phyloP scores from a whole-genome alignment of 202 grass and related monocot genomes.

The Setaria italica region DNA sequence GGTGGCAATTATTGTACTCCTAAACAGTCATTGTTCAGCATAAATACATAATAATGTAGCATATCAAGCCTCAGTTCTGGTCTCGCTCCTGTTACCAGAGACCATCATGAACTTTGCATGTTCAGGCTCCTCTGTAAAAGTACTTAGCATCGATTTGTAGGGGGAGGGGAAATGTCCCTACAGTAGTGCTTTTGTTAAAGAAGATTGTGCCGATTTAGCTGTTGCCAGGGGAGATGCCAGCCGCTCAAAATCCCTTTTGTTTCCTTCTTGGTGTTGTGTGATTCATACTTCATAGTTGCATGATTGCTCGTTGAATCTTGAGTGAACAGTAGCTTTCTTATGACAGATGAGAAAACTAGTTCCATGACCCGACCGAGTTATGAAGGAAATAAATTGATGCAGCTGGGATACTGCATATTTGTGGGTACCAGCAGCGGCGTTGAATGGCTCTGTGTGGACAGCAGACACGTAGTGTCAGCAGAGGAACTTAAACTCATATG shows the following conservation, averaged over 20 bases:
- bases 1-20: neutral
- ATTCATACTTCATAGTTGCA: neutral
- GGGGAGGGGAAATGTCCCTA: neutral
- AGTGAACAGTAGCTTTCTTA: conserved; percentile 28
- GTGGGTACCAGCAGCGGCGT: conserved; percentile 27
- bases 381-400: conserved; percentile 23
- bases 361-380: neutral
- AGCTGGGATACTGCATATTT: conserved; percentile 20
- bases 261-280: neutral
- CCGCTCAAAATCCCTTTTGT: neutral
- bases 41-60: conserved; percentile 13
- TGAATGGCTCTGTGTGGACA: conserved; percentile 35
- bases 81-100: neutral
- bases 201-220: conserved; percentile 20
- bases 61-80: conserved; percentile 10
- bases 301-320: conserved; percentile 24
- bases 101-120: neutral
- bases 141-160: conserved; percentile 18
- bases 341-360: conserved; percentile 21
- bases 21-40: neutral
- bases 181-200: conserved; percentile 41
- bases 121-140: neutral
- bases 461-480: conserved; percentile 30
- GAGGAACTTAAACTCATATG: conserved; percentile 14
- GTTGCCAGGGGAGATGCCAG: conserved; percentile 14